These are phyloP conservation scores for Fusarium sp. DNA, from an alignment of 2,329 filamentous ascomycete genomes.

Conservation along the genomic window DNA sequence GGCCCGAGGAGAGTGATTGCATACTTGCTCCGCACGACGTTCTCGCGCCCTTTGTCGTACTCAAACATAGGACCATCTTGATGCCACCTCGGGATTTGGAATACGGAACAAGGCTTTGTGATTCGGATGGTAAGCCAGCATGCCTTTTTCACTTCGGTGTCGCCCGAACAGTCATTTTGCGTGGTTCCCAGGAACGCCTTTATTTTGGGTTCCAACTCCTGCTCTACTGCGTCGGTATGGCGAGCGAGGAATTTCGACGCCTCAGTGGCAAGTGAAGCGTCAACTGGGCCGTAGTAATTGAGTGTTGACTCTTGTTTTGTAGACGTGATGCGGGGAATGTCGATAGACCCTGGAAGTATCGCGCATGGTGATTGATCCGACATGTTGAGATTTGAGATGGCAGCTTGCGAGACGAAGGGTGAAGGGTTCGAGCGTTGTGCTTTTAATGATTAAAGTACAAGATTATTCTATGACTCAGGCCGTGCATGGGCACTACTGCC, in stretches of 20 bases:
- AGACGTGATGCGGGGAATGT: neutral
- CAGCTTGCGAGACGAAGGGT: rapidly evolving
- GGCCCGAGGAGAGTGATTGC: neutral
- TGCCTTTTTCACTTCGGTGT: neutral
- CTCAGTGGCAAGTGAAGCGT: rapidly evolving
- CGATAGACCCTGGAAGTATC: neutral
- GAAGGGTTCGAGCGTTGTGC: rapidly evolving
- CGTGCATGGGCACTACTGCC: neutral
- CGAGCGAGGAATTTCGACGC: neutral
- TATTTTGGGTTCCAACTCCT: neutral
- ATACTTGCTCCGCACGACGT: neutral
- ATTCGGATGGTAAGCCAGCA: neutral
- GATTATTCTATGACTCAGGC: neutral
- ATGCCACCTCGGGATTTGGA: neutral
- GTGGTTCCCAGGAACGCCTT: neutral
- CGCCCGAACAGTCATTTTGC: neutral
- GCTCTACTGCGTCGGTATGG: neutral
- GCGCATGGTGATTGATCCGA: neutral
- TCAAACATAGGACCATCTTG: neutral
- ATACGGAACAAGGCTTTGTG: neutral
- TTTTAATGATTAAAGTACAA: rapidly evolving
- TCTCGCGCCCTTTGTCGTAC: neutral
- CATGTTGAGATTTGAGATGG: neutral
- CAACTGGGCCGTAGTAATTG: neutral
- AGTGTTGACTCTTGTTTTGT: neutral